Evolutionary conservation across 2,329 filamentous ascomycete species (phyloP).

Genomic region (Calonectria hawksworthii): DNA sequence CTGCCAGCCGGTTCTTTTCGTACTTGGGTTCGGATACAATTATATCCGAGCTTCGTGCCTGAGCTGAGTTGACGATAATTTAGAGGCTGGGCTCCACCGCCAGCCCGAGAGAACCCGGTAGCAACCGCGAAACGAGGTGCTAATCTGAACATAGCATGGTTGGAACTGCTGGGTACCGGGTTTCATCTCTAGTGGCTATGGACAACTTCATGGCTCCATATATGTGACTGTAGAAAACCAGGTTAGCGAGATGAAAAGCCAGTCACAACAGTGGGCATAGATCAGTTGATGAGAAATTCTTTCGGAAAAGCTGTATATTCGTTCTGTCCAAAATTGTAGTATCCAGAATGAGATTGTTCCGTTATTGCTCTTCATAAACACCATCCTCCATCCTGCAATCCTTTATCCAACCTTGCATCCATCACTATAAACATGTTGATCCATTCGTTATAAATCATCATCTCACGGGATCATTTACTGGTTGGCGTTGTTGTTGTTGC

Average conservation of each 20-base stretch:
- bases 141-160: background rate
- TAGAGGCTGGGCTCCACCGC: background rate
- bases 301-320: background rate
- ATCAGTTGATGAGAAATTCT: background rate
- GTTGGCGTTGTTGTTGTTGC: conserved; percentile 62
- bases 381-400: background rate
- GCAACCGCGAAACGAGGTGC: background rate
- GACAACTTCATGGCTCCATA: background rate
- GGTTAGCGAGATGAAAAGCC: background rate
- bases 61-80: background rate
- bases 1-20: background rate
- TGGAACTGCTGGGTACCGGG: background rate
- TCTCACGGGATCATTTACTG: conserved; percentile 37
- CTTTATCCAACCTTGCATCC: background rate
- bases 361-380: background rate
- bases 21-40: background rate
- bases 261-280: background rate
- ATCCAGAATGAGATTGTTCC: background rate
- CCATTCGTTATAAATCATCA: background rate
- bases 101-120: conserved; percentile 12
- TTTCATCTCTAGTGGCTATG: background rate
- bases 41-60: background rate
- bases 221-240: background rate
- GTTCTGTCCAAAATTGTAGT: conserved; percentile 1
- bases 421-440: background rate